Evolutionary conservation across 345 rosid species (phyloP).

Genomic region (Balakata baccata): DNA sequence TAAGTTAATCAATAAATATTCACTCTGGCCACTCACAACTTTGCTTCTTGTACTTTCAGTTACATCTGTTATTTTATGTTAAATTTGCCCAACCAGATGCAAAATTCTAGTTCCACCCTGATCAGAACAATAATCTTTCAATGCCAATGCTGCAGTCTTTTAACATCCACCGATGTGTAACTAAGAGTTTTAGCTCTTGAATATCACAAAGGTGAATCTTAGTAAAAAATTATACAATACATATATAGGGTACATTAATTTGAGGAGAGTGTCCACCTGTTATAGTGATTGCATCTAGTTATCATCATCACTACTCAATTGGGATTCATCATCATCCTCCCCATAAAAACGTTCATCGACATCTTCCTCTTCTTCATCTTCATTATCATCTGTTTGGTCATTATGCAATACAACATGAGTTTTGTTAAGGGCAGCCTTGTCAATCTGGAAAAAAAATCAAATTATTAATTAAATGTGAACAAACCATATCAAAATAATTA

Average conservation of each 20-base stretch:
- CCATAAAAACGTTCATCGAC: conserved; percentile 56
- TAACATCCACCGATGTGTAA: not conserved
- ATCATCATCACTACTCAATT: conserved; percentile 64
- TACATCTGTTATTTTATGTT: not conserved
- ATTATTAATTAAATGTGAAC: not conserved
- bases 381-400: conserved; percentile 45
- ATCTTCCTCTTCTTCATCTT: conserved; percentile 52
- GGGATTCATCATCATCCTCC: conserved; percentile 70
- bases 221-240: not conserved
- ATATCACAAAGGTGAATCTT: not conserved
- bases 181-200: not conserved
- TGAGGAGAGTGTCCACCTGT: conserved; percentile 11
- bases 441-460: conserved; percentile 45
- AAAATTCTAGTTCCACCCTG: not conserved
- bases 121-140: not conserved
- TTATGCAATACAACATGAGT: conserved; percentile 27
- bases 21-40: not conserved
- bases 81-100: not conserved
- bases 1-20: not conserved
- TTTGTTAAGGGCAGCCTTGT: conserved; percentile 46
- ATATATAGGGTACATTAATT: not conserved
- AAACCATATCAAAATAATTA: conserved; percentile 4
- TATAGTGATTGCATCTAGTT: not conserved
- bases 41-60: not conserved
- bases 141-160: not conserved